Base-by-base conservation (phyloP, 805 yeast genomes). In the Candida krabiensis region DNA sequence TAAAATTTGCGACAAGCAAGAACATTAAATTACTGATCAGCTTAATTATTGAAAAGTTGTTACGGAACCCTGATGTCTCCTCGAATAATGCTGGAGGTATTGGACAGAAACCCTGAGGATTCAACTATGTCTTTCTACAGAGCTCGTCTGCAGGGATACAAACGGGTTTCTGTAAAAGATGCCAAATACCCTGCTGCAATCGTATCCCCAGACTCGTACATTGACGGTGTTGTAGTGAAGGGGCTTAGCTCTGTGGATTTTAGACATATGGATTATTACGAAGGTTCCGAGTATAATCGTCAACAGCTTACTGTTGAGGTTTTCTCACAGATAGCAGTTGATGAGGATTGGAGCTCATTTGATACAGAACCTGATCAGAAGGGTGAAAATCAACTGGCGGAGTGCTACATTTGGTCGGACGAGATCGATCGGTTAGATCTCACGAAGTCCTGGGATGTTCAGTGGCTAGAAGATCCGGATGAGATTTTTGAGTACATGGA, bases 231-330 rank as follows among this genome's bases (percentile, higher is more conserved):
- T 9, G 23, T 43, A 25, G 47, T 42, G 11, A 33, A 28, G 17
- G 52, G 47, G 5, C 31, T 52, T 2, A 19, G 37, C 2, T 27
- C 41, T 4, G 15, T 22, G 14, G 52, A 46, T 19, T 8, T 52
- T 11, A 25, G 37, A 25, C 45, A 48, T 21, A 35, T 50, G 35
- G 56, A 52, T 35, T 47, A 44, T 29, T 50, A 40, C 16, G 55
- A 50, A 32, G 55, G 56, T 0, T 42, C 31, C 26, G 43, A 43
- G 24, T 49, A 35, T 27, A 19, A 31, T 5, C 18, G 43, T 23
- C 8, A n/a, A 8, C n/a, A 24, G 2, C 44, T 40, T 13, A 23
- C 8, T 7, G 48, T 45, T 19, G 37, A 32, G 22, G 17, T 38
- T 8, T 2, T 21, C 7, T 21, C 21, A 7, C 14, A n/a, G 22